Base-by-base conservation (phyloP, 2,329 filamentous ascomycete species). In the Sarocladium kiliense region DNA sequence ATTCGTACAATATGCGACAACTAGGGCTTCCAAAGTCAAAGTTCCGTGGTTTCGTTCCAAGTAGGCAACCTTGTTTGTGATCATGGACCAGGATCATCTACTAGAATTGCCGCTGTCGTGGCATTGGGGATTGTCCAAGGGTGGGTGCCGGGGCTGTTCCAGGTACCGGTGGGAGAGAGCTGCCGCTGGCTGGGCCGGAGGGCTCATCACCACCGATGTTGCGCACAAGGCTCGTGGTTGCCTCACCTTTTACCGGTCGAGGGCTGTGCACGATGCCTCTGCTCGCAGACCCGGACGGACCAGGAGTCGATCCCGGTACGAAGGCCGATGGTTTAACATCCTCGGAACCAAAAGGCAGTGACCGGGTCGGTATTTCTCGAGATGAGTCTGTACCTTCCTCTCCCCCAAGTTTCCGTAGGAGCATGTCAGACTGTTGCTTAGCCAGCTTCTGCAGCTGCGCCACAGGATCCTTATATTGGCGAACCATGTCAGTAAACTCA, bases 401-500 rank as follows among this genome's bases (percentile, higher is more conserved):
- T 7, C 50, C 57, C 44, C 74, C 74, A 25, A 86, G 72, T 65
- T 73, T 81, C 64, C 76, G 72, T 56, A 82, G 72, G 62, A 89
- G 71, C 55, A 80, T 75, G 62, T 85, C 81, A 55, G 80, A 83
- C 71, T 90, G 86, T 64, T 84, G 79, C 65, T 78, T 77, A 57
- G 82, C 85, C 60, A 91, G 77, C 70, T 87, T 84, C 68, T 88
- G 84, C 63, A 92, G 81, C 71, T 86, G 85, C 58, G 74, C 79
- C 63, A 78, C 72, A 58, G 88, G 88, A 71, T 92, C 86, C 87
- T 90, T 78, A 61, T 74, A 63, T 63, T 66, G 62, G 58, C 66
- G 68, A 58, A 77, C 67, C 64, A 75, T 62, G 77, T 83, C 81
- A 82, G 79, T 72, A 27, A 80, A 66, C 62, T 77, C 73, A 70